Conservation (phyloP, 2,329 filamentous ascomycete species). For the Fusarium sp. region DNA sequence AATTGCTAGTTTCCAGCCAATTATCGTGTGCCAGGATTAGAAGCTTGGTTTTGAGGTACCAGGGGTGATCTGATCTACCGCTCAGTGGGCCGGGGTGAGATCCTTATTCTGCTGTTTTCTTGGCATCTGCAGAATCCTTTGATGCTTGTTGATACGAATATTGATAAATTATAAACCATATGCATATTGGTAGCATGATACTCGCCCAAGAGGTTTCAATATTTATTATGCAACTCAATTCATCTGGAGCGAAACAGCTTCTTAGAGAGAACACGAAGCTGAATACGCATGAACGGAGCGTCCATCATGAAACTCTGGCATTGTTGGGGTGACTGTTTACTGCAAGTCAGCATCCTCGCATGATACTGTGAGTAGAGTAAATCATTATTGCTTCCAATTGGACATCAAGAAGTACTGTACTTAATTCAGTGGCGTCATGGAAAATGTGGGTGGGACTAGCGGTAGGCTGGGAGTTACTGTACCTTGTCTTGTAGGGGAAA, state of each 20-base stretch:
- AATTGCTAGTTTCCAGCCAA: neutral
- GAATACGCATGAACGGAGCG: accelerated
- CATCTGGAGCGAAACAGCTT: neutral
- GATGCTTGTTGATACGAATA: neutral
- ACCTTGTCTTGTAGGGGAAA: neutral
- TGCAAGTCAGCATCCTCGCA: neutral
- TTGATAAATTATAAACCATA: neutral
- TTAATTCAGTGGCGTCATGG: neutral
- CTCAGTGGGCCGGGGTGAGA: neutral
- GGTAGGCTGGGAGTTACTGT: neutral
- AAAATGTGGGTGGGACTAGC: conserved; percentile 1
- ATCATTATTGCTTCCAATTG: neutral
- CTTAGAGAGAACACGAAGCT: accelerated
- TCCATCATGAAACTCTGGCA: neutral
- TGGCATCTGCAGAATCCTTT: neutral
- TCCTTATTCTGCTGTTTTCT: neutral
- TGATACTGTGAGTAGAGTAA: neutral
- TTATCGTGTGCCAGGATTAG: neutral
- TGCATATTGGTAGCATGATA: neutral
- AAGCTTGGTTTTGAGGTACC: neutral
- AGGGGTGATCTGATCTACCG: neutral
- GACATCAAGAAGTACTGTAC: neutral
- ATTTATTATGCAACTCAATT: too few relatives aligned
- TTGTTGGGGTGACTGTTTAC: neutral
- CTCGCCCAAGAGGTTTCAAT: too few relatives aligned